Evolutionary conservation across 805 yeast genomes (phyloP).

Genomic region (Nakazawaea ambrosiae): DNA sequence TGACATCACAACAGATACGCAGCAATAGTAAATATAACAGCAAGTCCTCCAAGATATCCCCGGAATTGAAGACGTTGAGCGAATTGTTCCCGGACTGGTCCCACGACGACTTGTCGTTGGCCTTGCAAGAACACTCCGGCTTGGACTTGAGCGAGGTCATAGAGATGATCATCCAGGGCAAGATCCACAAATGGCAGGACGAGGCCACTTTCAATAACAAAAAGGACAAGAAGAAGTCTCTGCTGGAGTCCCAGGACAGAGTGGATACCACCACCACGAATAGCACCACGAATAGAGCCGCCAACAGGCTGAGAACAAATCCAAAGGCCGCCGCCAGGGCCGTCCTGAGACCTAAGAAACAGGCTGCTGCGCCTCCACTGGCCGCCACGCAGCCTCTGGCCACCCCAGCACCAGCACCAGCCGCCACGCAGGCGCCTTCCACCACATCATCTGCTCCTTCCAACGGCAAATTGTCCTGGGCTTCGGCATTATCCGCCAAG

Average conservation of each 20-base stretch:
- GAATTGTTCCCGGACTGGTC: conserved; percentile 97
- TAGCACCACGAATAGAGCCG: background rate
- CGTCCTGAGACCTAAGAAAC: conserved; percentile 6
- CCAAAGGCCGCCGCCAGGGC: conserved; percentile 2
- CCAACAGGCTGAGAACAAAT: background rate
- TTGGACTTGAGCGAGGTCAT: conserved; percentile 74
- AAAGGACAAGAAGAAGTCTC: conserved; percentile 24
- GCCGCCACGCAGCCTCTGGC: conserved; percentile 6
- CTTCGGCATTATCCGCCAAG: conserved; percentile 23
- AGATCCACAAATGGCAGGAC: conserved; percentile 90
- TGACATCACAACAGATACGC: too few species aligned
- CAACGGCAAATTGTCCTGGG: conserved; percentile 25
- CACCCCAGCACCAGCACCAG: conserved; percentile 5
- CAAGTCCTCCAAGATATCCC: conserved; percentile 18
- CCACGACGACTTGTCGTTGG: conserved; percentile 68
- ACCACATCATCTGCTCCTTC: conserved; percentile 3
- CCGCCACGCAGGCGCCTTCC: conserved; percentile 1
- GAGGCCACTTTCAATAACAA: conserved; percentile 65
- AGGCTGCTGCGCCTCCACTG: background rate
- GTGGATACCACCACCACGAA: background rate
- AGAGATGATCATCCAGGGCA: conserved; percentile 84
- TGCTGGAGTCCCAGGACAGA: conserved; percentile 1
- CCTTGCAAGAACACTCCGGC: conserved; percentile 60
- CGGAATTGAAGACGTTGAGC: conserved; percentile 39
- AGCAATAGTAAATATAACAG: too few species aligned